Evolutionary conservation across 164 flowering plant genomes (phyloP).

Genomic region (Echeveria elegans): DNA sequence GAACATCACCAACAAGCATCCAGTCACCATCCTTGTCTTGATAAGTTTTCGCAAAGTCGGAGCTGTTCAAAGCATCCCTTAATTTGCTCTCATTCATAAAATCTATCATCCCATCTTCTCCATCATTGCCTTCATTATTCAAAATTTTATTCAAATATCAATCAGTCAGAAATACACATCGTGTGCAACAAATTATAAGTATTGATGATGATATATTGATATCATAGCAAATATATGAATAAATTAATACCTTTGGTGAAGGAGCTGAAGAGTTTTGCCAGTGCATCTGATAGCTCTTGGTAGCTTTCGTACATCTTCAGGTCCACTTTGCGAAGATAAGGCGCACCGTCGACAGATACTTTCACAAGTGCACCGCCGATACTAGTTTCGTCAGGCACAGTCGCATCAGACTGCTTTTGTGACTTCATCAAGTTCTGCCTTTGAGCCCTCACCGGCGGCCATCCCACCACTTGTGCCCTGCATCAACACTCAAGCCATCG

Average conservation of each 20-base stretch:
- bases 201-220: not conserved
- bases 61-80: conserved; percentile 66
- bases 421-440: conserved; percentile 49
- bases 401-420: conserved; percentile 21
- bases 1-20: conserved; percentile 91
- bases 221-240: not conserved
- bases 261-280: conserved; percentile 75
- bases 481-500: not conserved
- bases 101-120: conserved; percentile 65
- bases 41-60: conserved; percentile 70
- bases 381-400: conserved; percentile 10
- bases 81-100: conserved; percentile 81
- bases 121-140: conserved; percentile 14
- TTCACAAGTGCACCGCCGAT: conserved; percentile 33
- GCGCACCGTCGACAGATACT: conserved; percentile 71
- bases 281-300: conserved; percentile 63
- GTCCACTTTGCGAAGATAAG: conserved; percentile 64
- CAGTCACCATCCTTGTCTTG: conserved; percentile 86
- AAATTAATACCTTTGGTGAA: conserved; percentile 49
- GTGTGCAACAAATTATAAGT: not conserved
- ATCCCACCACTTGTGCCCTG: conserved; percentile 68
- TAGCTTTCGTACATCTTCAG: conserved; percentile 56
- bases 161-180: no score
- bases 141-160: not conserved
- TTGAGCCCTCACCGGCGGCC: conserved; percentile 64